Conservation (phyloP, 2,329 filamentous ascomycete genomes). For the Aspergillus uvarum region DNA sequence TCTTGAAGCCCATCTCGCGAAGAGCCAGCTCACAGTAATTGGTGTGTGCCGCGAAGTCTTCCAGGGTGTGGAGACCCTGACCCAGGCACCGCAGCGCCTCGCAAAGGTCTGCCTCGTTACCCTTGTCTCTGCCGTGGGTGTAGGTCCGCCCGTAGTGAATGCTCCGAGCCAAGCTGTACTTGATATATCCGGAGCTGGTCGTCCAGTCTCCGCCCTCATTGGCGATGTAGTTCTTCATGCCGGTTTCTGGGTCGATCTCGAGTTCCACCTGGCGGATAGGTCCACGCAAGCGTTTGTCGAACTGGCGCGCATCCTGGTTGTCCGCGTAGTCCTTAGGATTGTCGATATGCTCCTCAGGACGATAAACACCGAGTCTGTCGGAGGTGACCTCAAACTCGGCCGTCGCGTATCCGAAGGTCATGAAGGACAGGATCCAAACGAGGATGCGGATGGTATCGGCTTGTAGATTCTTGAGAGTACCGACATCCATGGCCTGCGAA, state of each 20-base stretch:
- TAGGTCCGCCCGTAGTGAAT: conserved; percentile 78
- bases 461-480: conserved; percentile 74
- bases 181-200: conserved; percentile 82
- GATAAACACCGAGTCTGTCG: conserved; percentile 75
- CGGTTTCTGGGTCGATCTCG: conserved; percentile 71
- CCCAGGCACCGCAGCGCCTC: conserved; percentile 76
- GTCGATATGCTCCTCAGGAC: conserved; percentile 64
- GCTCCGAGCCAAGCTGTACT: conserved; percentile 69
- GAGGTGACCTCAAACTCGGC: conserved; percentile 81
- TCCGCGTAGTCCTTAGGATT: conserved; percentile 87
- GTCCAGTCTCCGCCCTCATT: conserved; percentile 87
- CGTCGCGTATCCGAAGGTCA: conserved; percentile 82
- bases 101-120: conserved; percentile 74
- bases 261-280: conserved; percentile 72
- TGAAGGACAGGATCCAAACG: conserved; percentile 78
- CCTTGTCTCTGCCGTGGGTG: conserved; percentile 63
- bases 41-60: conserved; percentile 77
- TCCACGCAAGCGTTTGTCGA: conserved; percentile 74
- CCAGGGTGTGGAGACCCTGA: conserved; percentile 73
- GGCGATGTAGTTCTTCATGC: conserved; percentile 99
- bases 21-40: conserved; percentile 80
- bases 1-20: conserved; percentile 66
- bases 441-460: conserved; percentile 75
- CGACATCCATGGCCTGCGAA: conserved; percentile 78
- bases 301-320: conserved; percentile 74